Percentiles rank a stretch among this genome's conserved stretches.
phyloP scores from a whole-genome alignment of 2,329 filamentous ascomycete species.

The Alternaria dauci region DNA sequence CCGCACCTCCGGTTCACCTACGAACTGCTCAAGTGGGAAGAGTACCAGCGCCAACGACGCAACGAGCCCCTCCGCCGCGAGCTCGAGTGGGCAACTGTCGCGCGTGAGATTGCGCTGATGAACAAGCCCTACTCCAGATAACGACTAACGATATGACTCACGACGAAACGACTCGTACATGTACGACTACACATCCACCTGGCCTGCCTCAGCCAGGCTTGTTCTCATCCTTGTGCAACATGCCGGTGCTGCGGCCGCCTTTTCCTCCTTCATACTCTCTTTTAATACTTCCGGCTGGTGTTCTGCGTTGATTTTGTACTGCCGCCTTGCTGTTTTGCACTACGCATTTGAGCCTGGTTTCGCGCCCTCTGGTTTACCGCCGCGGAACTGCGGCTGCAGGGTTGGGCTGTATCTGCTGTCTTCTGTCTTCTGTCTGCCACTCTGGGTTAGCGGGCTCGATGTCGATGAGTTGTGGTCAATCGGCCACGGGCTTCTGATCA shows the following conservation, averaged over 20 bases:
- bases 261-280: conserved; percentile 5
- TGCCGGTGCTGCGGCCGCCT: conserved; percentile 10
- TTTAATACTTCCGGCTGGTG: conserved; percentile 6
- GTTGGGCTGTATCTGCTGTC: conserved; percentile 21
- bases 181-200: conserved; percentile 27
- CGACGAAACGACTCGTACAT: conserved; percentile 29
- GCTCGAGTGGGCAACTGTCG: conserved; percentile 88
- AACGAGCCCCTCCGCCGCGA: conserved; percentile 71
- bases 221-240: conserved; percentile 13
- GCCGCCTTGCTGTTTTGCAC: conserved; percentile 8
- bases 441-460: conserved; percentile 15
- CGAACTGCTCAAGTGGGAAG: conserved; percentile 96
- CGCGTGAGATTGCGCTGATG: conserved; percentile 92
- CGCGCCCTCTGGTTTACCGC: conserved; percentile 5
- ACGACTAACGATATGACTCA: conserved; percentile 33
- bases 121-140: conserved; percentile 89
- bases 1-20: conserved; percentile 92
- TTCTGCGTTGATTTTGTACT: conserved; percentile 7
- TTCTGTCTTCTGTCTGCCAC: conserved; percentile 14
- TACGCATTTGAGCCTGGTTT: conserved; percentile 1
- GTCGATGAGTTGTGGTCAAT: conserved; percentile 13
- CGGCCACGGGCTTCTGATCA: conserved; percentile 6
- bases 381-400: conserved; percentile 25
- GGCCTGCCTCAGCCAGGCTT: conserved; percentile 15
- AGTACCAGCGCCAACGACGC: conserved; percentile 69